Evolutionary conservation across 495 filamentous ascomycete genomes (phyloP), one percentile per base, ranked within the genome.

Genomic region (Pseudoneurospora amorphoporcata): DNA sequence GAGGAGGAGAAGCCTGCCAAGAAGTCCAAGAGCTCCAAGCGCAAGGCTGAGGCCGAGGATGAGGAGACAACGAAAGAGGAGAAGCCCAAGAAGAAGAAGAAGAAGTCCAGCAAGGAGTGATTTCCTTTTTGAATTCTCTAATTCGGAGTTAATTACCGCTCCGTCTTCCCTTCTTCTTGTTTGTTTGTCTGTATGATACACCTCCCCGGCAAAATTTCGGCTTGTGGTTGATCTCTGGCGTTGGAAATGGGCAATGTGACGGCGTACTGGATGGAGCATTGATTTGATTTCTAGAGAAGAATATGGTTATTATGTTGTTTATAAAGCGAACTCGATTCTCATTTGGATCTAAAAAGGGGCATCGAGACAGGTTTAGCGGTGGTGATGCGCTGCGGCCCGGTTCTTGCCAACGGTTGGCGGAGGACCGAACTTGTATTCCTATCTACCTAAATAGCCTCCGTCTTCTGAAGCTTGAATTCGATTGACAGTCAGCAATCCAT

Each of bases 31-130:
- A 80, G 80, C 79, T 80, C 79, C 69, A 84, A 86, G 83, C 79
- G 83, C 74, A 83, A 85, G 77, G 77, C 76, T 39, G 77, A 78
- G 47, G 73, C 75, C 8, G 80, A 76, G 4, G 77, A 80, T 9
- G 75, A 78, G 40, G 76, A 69, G 43, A 79, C 79, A 58, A 77
- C 79, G 42, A 81, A 80, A 71, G 79, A 78, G 68, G 81, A 78
- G 71, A 80, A 83, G 79, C 75, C 70, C 53, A 81, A 84, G 80
- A 82, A 81, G 75, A 81, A 84, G 80, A 84, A 84, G 79, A 86
- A 85, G 79, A 84, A 84, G 78, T 79, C 81, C 77, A 79, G 78
- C 79, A 83, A 83, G 78, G 78, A 77, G 73, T 77, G 72, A 73
- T 47, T 61, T 41, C 72, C 35, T 42, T 71, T 65, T 23, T 75